Conservation (phyloP, 139 green algal species). For the Volvox reticuliferus region DNA sequence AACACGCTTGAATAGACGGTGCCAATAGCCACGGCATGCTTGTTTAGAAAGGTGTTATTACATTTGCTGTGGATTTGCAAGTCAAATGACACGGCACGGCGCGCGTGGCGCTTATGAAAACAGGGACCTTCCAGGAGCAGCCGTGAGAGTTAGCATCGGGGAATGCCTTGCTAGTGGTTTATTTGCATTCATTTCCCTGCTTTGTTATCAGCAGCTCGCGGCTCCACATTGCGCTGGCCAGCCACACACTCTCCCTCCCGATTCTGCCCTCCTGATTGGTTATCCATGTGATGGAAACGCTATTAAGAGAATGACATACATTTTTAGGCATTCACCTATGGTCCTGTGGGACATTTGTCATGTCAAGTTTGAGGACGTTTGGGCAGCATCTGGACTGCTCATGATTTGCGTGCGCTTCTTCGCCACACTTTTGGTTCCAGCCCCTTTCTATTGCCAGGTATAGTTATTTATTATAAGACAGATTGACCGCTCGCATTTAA, state of each 20-base stretch:
- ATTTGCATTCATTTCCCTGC: background rate
- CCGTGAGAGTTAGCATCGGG: background rate
- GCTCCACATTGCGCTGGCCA: background rate
- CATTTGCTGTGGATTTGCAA: too few species aligned
- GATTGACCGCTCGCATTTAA: too few species aligned
- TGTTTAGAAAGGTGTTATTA: too few species aligned
- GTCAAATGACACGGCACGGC: too few species aligned
- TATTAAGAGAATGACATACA: background rate
- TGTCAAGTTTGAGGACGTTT: background rate
- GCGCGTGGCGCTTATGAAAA: too few species aligned
- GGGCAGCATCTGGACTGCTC: background rate
- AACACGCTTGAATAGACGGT: too few species aligned
- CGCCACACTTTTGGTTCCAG: background rate
- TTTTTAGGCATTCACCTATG: background rate
- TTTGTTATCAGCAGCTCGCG: conserved; percentile 14
- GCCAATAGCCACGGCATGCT: too few species aligned
- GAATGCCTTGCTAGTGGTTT: background rate
- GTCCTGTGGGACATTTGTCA: conserved; percentile 15
- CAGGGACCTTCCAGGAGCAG: too few species aligned
- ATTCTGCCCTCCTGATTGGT: background rate
- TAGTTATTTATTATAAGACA: background rate
- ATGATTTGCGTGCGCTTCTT: background rate
- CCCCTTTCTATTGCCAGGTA: background rate
- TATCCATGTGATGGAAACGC: conserved; percentile 3
- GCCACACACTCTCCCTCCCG: background rate